These are phyloP conservation scores for Nepenthes mirabilis DNA, from an alignment of 148 eudicot genomes.

Conservation along the genomic window DNA sequence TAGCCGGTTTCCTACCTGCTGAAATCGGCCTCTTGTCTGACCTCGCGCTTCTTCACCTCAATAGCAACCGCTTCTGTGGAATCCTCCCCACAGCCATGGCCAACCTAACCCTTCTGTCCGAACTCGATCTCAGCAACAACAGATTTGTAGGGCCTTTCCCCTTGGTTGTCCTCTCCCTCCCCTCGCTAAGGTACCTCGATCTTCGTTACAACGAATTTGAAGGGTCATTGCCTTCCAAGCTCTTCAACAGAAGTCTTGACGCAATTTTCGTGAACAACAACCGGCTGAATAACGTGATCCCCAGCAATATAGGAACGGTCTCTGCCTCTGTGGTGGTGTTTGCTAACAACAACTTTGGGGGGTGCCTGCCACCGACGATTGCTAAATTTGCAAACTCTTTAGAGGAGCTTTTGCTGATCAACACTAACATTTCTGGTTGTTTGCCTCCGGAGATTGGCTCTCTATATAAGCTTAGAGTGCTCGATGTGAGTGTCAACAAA, in stretches of 20 bases:
- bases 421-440: slow-evolving; percentile 49
- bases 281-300: slow-evolving; percentile 35
- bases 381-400: slow-evolving; percentile 40
- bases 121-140: slow-evolving; percentile 60
- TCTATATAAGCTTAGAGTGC: slow-evolving; percentile 38
- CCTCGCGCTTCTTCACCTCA: slow-evolving; percentile 46
- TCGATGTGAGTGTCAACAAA: slow-evolving; percentile 47
- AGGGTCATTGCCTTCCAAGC: slow-evolving; percentile 38
- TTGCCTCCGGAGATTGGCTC: slow-evolving; percentile 49
- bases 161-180: slow-evolving; percentile 35
- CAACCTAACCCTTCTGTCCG: slow-evolving; percentile 33
- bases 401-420: slow-evolving; percentile 47
- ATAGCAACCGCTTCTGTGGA: slow-evolving; percentile 67
- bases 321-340: slow-evolving; percentile 47
- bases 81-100: slow-evolving; percentile 32
- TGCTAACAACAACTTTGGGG: slow-evolving; percentile 50
- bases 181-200: slow-evolving; percentile 41
- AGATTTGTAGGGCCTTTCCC: slow-evolving; percentile 70
- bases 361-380: slow-evolving; percentile 54
- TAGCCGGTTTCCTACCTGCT: slow-evolving; percentile 52
- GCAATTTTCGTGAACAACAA: slow-evolving; percentile 61
- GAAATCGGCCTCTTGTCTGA: slow-evolving; percentile 53
- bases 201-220: slow-evolving; percentile 70
- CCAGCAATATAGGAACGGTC: slow-evolving; percentile 27
- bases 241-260: slow-evolving; percentile 35